These are phyloP conservation scores for Botrytis pseudocinerea DNA, from an alignment of 2,329 filamentous ascomycete genomes.

Conservation along the genomic window DNA sequence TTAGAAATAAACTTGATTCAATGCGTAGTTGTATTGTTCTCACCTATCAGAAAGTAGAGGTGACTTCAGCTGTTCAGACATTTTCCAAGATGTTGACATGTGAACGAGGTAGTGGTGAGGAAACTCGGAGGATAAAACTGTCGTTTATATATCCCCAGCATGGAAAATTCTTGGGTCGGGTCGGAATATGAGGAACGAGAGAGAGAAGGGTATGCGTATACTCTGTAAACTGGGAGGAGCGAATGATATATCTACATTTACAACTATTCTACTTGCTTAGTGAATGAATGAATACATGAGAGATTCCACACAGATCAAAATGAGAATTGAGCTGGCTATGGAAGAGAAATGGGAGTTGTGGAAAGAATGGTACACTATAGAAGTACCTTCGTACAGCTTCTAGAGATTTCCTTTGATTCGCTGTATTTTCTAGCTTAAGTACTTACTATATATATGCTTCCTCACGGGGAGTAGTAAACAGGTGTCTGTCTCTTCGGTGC, in stretches of 20 bases:
- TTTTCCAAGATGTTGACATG: not conserved
- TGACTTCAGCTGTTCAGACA: not conserved
- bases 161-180: rapidly evolving
- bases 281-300: not conserved
- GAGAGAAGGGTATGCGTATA: not conserved
- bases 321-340: not conserved
- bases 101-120: not conserved
- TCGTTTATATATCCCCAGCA: not conserved
- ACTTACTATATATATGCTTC: too few species aligned
- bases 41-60: not conserved
- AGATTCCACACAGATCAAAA: not conserved
- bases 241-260: not conserved
- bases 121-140: not conserved
- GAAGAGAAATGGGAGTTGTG: not conserved
- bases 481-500: rapidly evolving
- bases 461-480: rapidly evolving
- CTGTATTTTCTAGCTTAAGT: not conserved
- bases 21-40: not conserved
- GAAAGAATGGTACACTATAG: not conserved
- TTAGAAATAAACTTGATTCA: not conserved
- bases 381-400: too few species aligned
- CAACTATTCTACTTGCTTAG: not conserved
- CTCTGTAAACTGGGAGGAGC: not conserved
- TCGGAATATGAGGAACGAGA: not conserved
- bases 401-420: not conserved